Evolutionary conservation across 1,284 basidiomycete genomes (phyloP).

Genomic region (Sanghuangporus sanghuang): DNA sequence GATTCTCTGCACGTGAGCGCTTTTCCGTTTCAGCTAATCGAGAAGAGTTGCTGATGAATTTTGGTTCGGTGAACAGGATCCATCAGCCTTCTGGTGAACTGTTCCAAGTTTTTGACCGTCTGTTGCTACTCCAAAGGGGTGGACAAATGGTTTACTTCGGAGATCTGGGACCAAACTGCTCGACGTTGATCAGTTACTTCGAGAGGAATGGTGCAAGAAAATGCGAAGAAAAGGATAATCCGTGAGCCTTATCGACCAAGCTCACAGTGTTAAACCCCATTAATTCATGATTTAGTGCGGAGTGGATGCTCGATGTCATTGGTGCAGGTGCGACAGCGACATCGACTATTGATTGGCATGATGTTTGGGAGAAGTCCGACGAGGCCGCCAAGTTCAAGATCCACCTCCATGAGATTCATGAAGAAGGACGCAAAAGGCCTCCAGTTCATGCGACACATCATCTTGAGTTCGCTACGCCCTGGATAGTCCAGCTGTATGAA

Average conservation of each 20-base stretch:
- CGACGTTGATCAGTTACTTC: constrained; percentile 63
- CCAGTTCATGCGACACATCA: constrained; percentile 30
- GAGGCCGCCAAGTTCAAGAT: constrained; percentile 25
- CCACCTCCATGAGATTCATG: constrained; percentile 33
- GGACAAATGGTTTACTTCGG: constrained; percentile 78
- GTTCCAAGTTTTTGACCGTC: constrained; percentile 66
- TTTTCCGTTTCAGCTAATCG: background rate
- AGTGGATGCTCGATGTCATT: constrained; percentile 62
- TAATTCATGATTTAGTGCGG: constrained; percentile 26
- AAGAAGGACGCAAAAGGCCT: constrained; percentile 33
- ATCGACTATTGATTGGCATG: constrained; percentile 37
- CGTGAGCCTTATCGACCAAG: constrained; percentile 23
- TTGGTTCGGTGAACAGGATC: constrained; percentile 23
- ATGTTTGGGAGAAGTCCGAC: constrained; percentile 36
- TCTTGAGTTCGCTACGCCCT: constrained; percentile 45
- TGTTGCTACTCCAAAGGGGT: constrained; percentile 59
- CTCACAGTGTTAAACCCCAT: background rate
- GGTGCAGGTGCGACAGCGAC: constrained; percentile 42
- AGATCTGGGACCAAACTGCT: constrained; percentile 57
- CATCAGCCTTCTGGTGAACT: constrained; percentile 65
- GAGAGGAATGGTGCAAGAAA: constrained; percentile 49
- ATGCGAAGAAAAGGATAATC: constrained; percentile 38
- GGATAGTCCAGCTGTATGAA: constrained; percentile 39
- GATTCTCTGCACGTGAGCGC: constrained; percentile 29
- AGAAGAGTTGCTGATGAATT: background rate